Base-by-base conservation (phyloP, 1,139 yeast species). In the Eremothecium coryli region DNA sequence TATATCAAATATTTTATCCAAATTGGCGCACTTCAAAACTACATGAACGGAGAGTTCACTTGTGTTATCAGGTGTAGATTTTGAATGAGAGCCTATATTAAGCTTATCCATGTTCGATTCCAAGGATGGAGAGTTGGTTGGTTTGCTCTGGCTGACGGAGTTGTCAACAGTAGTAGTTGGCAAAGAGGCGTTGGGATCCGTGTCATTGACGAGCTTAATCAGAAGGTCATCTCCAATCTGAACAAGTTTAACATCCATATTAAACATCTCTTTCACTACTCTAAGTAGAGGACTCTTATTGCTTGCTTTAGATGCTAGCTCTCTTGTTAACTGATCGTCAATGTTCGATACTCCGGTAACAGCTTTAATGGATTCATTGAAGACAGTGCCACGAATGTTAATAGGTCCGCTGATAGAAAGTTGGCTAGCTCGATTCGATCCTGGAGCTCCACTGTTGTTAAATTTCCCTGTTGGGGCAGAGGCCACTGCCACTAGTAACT, bases 1-100 rank as follows among this genome's bases (percentile, higher is more conserved):
- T 17, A 78, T 62, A 52, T 78, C 85, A 26, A 76, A 64, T 38
- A 78, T 59, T 40, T 74, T 68, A 9, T 75, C 79, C 35, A 76
- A 52, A 5, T 76, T 67, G 2, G 79, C 82, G 8, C 82, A 72
- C 45, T 75, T 76, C 27, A 73, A 61, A 5, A 70, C 76, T 7
- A 71, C 75, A 35, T 61, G 55, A 16, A 65, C 45, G 10, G 54
- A 31, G 4, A 65, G 54, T 32, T 57, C 60, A 18, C 52, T 47
- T 23, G 60, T 41, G 1, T 58, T 46, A 29, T 46, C 54, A 11
- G 58, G 31, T 3, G 38, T 42, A 11, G 39, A 43, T 2, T 46
- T 49, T 21, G 48, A 46, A 31, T 41, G 43, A 12, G 56, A 58
- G 32, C 61, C 52, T 20, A 62, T 44, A 31, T 56, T 59, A 31